These are phyloP conservation scores for Skeletonema tropicum DNA, from an alignment of 108 stramenopile genomes.

Conservation along the genomic window DNA sequence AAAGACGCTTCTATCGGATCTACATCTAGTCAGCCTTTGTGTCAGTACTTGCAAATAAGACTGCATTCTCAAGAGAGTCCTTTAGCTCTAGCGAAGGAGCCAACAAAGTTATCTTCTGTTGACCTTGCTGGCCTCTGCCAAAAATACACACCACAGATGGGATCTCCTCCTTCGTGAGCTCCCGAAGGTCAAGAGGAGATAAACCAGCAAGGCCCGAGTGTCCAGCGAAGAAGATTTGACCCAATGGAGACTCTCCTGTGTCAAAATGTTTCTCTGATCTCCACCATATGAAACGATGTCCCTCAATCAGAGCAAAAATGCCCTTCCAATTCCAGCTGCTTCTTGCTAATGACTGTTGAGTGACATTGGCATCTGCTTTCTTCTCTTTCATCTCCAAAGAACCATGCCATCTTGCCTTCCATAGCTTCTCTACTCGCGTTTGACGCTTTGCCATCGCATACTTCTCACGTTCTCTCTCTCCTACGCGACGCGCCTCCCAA, in stretches of 20 bases:
- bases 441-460: slow-evolving; percentile 59
- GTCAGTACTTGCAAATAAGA: slow-evolving; percentile 51
- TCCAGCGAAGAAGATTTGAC: slow-evolving; percentile 74
- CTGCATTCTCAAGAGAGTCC: slow-evolving; percentile 58
- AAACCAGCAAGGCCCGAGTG: slow-evolving; percentile 83
- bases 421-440: slow-evolving; percentile 65
- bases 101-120: slow-evolving; percentile 65
- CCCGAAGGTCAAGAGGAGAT: slow-evolving; percentile 76
- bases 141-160: slow-evolving; percentile 43
- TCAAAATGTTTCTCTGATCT: slow-evolving; percentile 75
- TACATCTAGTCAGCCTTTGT: slow-evolving; percentile 36
- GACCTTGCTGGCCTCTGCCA: slow-evolving; percentile 40
- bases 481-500: slow-evolving; percentile 71
- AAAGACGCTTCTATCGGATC: neutral
- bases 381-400: slow-evolving; percentile 50
- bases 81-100: slow-evolving; percentile 35
- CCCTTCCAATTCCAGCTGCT: slow-evolving; percentile 59
- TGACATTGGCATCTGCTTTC: slow-evolving; percentile 8
- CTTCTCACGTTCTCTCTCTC: slow-evolving; percentile 56
- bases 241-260: slow-evolving; percentile 70
- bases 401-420: slow-evolving; percentile 79
- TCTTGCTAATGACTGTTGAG: slow-evolving; percentile 7
- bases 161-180: slow-evolving; percentile 53
- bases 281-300: slow-evolving; percentile 88
- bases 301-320: slow-evolving; percentile 78